Evolutionary conservation across 192 early-diverging fungal species (phyloP), one percentile per base, ranked within the genome.

Genomic region (Mortierella alpina): DNA sequence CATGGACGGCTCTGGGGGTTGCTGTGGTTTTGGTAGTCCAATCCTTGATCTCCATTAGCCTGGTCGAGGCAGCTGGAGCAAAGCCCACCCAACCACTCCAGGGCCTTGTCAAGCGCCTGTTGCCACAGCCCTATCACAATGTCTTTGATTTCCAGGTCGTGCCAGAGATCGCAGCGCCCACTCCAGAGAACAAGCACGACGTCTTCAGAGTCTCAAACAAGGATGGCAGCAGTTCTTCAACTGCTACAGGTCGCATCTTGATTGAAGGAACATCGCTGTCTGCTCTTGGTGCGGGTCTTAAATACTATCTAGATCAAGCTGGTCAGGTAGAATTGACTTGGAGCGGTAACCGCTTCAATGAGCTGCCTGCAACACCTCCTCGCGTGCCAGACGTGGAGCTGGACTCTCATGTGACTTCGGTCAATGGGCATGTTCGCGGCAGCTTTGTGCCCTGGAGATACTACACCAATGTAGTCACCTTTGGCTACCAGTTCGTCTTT

Each of bases 361-460:
- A 79, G 46, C 20, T 79, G 12, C 76, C 76, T 11, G 12, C 14
- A 0, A 44, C 20, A 8, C 76, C 76, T 14, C 76, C 68, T 5
- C 22, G 17, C 1, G 69, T 79, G 7, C 76, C 76, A 46, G 76
- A 79, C 17, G 18, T 67, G 22, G 76, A 79, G 46, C 15, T 72
- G 23, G 76, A 79, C 42, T 67, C 76, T 2, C 52, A 59, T 17
- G 46, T 62, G 20, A 48, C 52, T 15, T 68, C 67, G 14, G 67
- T 69, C 8, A 62, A 48, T 0, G 76, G 76, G 11, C 76, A 79
- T 67, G 63, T 79, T 13, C 76, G 70, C 10, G 76, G 76, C 11
- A 79, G 76, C 13, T 66, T 79, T 62, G 76, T 79, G 0, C 76
- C 76, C 6, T 71, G 68, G 69, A n/a, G 76, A 23, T 79, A 79